A percentile compares a stretch with the other conserved stretches of the same genome.
Conservation (phyloP, 2,329 filamentous ascomycete species). For the Exophiala aquamarina region DNA sequence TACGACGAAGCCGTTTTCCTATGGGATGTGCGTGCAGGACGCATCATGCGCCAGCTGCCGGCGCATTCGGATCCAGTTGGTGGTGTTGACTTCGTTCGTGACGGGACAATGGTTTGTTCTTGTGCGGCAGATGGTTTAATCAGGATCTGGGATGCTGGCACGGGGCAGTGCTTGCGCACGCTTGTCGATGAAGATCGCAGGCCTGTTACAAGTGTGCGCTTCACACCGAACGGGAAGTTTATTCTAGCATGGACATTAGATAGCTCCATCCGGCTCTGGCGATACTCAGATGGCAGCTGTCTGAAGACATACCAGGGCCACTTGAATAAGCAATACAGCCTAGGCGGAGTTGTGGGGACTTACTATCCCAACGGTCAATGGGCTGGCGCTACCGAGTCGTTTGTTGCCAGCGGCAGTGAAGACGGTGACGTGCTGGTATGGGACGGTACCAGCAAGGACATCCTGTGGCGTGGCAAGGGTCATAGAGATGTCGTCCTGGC, state of each 20-base stretch:
- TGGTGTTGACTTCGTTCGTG: slow-evolving; percentile 87
- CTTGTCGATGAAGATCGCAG: slow-evolving; percentile 96
- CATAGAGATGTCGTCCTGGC: slow-evolving; percentile 59
- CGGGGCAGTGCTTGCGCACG: slow-evolving; percentile 91
- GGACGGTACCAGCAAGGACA: slow-evolving; percentile 83
- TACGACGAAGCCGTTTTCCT: slow-evolving; percentile 97
- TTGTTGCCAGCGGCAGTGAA: slow-evolving; percentile 82
- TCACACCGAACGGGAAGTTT: slow-evolving; percentile 90
- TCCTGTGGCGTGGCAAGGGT: slow-evolving; percentile 66
- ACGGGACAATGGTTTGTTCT: slow-evolving; percentile 88
- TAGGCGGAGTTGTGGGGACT: slow-evolving; percentile 80
- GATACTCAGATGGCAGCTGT: slow-evolving; percentile 86
- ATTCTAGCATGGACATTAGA: slow-evolving; percentile 91
- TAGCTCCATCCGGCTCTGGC: slow-evolving; percentile 86
- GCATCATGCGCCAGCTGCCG: slow-evolving; percentile 84
- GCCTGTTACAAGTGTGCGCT: slow-evolving; percentile 82
- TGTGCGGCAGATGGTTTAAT: slow-evolving; percentile 91
- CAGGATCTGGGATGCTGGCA: slow-evolving; percentile 92
- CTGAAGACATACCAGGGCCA: slow-evolving; percentile 98
- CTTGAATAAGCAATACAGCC: slow-evolving; percentile 75
- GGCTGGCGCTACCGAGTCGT: slow-evolving; percentile 45
- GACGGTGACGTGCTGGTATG: slow-evolving; percentile 83
- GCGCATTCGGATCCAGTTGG: slow-evolving; percentile 94
- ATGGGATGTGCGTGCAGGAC: slow-evolving; percentile 89
- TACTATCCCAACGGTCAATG: slow-evolving; percentile 43